Evolutionary conservation across 768 basidiomycete genomes (phyloP), one percentile per base, ranked within the genome.

Genomic region (Tylopilus vinaceipallidus): DNA sequence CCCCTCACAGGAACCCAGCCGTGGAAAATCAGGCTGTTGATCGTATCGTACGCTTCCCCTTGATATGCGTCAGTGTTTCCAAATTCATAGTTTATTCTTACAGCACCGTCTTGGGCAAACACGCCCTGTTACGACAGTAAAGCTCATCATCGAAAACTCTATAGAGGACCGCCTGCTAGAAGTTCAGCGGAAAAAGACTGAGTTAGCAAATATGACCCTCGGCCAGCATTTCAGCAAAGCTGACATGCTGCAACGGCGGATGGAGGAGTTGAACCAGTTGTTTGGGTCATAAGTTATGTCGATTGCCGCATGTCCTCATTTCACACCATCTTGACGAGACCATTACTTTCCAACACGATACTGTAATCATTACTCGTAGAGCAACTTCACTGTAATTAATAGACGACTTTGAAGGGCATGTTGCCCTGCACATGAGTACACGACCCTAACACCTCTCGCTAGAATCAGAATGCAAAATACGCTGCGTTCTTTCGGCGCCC

Each of bases 21-120:
- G 94, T 95, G 6, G 94, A 98, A 72, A 94, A 97, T 62, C 95
- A 98, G 70, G 95, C 95, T 17, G 91, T 98, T 24, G 97, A 99
- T 71, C 90, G 95, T 44, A 95, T 97, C 56, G 93, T 97, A 60
- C 69, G 89, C 77, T 11, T 20, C 54, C 22, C 35, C 37, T 35
- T 36, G 13, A 19, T 41, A 24, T 38, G 20, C 12, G n/a, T 43
- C 23, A 35, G 4, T 37, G 52, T 41, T 24, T 22, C 22, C 23
- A 24, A 47, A 27, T 30, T 52, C 13, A 42, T 16, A 0, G 6
- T 38, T 42, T 48, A 37, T 26, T 33, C 27, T 27, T 55, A 41
- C 62, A 95, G 91, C 97, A 99, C 69, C 95, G 97, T 44, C 77
- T 99, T 37, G 97, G 97, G 20, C 97, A 98, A 67, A 95, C 87